Evolutionary conservation across 2,329 filamentous ascomycete species (phyloP), one percentile per base, ranked within the genome.

Genomic region (Fusarium tanahbumbuense): DNA sequence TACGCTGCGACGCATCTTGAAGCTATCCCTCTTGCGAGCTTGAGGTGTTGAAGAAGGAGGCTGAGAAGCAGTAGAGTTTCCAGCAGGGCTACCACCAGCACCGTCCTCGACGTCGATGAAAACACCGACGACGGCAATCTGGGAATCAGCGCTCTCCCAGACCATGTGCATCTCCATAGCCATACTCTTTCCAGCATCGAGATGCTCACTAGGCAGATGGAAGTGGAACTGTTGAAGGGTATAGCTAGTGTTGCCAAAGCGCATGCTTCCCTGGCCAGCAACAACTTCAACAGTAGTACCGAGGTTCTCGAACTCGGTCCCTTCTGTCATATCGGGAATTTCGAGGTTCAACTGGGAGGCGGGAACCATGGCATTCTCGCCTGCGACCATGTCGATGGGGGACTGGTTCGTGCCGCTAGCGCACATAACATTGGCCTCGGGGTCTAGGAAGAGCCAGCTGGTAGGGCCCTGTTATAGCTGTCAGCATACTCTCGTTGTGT

Each of bases 161-260:
- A 78, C 77, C 71, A 78, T 75, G 50, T 78, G 75, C 66, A 74
- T 71, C 73, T 80, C 68, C 77, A 77, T 77, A 10, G 76, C 73
- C 56, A 69, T 70, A 40, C 75, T 77, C 10, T 68, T 71, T 27
- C 82, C 76, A 76, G 81, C 70, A 73, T 89, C 79, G 34, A 83
- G 81, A 70, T 90, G 88, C 79, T 90, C 88, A 46, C 85, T 86
- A 1, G 88, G 87, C 0, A 86, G 84, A 75, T 89, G 88, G 78
- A 89, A 87, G 76, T 89, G 87, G 78, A 88, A 89, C 72, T 89
- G 87, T 40, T 78, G 78, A 20, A 89, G 80, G 2, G 69, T 75
- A 75, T 83, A 88, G 27, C 79, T 76, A 28, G 74, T 75, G 34
- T 79, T 81, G 2, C 71, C 78, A 41, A 85, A 76, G 0, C 69